These are phyloP conservation scores for Dactylella cylindrospora DNA, from an alignment of 2,329 filamentous ascomycete genomes.

Conservation along the genomic window DNA sequence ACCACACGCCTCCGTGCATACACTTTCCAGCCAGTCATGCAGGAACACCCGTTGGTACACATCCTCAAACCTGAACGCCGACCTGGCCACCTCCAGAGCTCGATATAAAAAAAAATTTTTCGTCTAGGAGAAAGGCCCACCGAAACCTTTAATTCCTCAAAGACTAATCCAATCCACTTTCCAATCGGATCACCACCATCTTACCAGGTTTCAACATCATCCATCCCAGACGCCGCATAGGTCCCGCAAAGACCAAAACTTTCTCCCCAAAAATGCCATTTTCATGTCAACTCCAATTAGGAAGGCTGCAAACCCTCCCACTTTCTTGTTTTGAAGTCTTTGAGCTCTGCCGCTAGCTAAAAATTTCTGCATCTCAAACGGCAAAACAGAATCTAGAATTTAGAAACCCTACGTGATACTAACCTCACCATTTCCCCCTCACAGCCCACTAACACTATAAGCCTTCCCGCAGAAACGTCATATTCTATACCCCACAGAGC, in stretches of 20 bases:
- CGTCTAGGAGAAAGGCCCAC: too few relatives aligned
- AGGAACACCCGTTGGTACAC: conserved; percentile 39
- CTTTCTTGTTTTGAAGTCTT: conserved; percentile 24
- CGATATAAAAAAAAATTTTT: neutral
- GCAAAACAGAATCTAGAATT: conserved; percentile 8
- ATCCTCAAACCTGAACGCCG: conserved; percentile 21
- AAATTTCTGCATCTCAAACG: neutral
- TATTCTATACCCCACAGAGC: conserved; percentile 18
- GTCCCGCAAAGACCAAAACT: conserved; percentile 18
- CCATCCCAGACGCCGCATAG: conserved; percentile 32
- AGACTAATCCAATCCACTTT: conserved; percentile 4
- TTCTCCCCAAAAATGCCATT: conserved; percentile 29
- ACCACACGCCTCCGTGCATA: conserved; percentile 42
- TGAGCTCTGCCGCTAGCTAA: neutral
- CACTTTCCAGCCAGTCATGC: conserved; percentile 37
- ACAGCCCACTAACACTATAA: neutral
- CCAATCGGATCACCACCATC: conserved; percentile 37
- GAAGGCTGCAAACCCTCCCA: conserved; percentile 21
- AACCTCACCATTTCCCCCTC: neutral
- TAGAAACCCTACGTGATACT: neutral
- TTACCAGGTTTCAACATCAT: conserved; percentile 42
- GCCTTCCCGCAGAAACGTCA: neutral
- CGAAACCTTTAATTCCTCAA: conserved; percentile 12
- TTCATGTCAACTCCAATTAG: conserved; percentile 29
- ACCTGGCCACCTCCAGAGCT: neutral